phyloP scores from a whole-genome alignment of 179 eudicot species.

The Dionaea muscipula region DNA sequence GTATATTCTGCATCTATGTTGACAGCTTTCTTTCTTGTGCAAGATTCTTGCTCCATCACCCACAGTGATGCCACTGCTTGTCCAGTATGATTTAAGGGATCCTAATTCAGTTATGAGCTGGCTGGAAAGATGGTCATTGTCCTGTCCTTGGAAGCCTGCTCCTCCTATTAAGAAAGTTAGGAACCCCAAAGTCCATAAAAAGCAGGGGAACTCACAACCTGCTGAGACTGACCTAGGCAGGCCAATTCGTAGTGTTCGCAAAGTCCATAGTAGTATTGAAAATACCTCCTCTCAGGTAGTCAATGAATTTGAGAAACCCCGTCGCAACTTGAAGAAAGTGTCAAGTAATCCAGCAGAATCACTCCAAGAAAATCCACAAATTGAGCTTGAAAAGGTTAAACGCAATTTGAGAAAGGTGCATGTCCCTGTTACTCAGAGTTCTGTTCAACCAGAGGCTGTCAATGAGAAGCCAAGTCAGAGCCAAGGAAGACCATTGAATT shows the following conservation, averaged over 20 bases:
- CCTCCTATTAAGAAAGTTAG: slow-evolving; percentile 25
- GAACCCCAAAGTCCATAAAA: slow-evolving; percentile 36
- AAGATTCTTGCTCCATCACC: slow-evolving; percentile 67
- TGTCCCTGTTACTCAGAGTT: slow-evolving; percentile 30
- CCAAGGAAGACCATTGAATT: no score
- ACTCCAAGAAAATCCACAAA: slow-evolving; percentile 53
- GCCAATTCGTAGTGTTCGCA: slow-evolving; percentile 55
- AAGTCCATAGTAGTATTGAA: slow-evolving; percentile 35
- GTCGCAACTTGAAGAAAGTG: slow-evolving; percentile 46
- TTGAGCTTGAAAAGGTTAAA: slow-evolving; percentile 74
- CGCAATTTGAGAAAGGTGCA: slow-evolving; percentile 65
- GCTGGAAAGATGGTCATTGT: slow-evolving; percentile 38
- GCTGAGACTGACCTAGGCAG: slow-evolving; percentile 46
- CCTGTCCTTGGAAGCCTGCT: slow-evolving; percentile 34
- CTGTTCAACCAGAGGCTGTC: slow-evolving; percentile 15
- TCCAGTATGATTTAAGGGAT: slow-evolving; percentile 45
- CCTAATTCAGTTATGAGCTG: slow-evolving; percentile 29
- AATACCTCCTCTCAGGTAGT: slow-evolving; percentile 24
- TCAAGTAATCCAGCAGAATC: slow-evolving; percentile 38
- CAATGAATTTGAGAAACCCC: slow-evolving; percentile 47
- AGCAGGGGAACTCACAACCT: slow-evolving; percentile 29
- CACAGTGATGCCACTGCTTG: slow-evolving; percentile 54
- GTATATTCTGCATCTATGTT: background rate
- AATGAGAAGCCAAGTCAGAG: no score
- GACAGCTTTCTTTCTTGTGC: slow-evolving; percentile 14